Base-by-base conservation (phyloP, 2,329 filamentous ascomycete genomes). In the Orbilia javanica region DNA sequence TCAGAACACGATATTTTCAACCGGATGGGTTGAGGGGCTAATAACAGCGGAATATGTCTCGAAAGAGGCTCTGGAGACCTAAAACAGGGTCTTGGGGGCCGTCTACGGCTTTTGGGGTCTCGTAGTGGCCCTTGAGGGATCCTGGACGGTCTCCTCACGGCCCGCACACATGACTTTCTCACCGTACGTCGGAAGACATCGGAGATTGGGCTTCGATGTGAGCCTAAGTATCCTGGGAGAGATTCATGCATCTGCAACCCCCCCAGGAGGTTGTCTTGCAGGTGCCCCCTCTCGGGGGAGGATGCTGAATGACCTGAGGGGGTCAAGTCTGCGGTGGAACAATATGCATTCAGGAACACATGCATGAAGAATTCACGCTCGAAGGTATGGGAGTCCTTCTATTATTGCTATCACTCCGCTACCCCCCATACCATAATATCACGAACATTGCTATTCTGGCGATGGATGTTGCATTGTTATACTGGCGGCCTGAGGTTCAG, bases 1-100 rank as follows among this genome's bases (percentile, higher is more conserved):
- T 29, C 48, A 29, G 42, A 66, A 62, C 29, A 71, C 67, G 50
- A 60, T 31, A 39, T 50, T 71, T 11, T 62, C 60, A 18, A 71
- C 60, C 18, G 39, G 22, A 60, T 11, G 48, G 29, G 42, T 27
- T 60, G 52, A 48, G 48, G 52, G 44, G 31, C 4, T 57, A 11
- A 29, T 27, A 44, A 67, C 29, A 50, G 39, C n/a, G 39, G 39
- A 62, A 44, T 29, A 22, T 15, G 31, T 27, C 46, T 62, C 66
- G 31, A 42, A 46, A n/a, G 27, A 42, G 36, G 25, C 42, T 15
- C 52, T 63, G n/a, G 63, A 66, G 66, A 20, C 29, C 2, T 46
- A 15, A 48, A 44, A 52, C 44, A 50, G 18, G 34, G 18, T 25
- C 25, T 27, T 31, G 11, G 13, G 42, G 13, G 15, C 22, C 18